phyloP scores from a whole-genome alignment of 2,329 filamentous ascomycete genomes.

The Rhytidhysteron rufulum region DNA sequence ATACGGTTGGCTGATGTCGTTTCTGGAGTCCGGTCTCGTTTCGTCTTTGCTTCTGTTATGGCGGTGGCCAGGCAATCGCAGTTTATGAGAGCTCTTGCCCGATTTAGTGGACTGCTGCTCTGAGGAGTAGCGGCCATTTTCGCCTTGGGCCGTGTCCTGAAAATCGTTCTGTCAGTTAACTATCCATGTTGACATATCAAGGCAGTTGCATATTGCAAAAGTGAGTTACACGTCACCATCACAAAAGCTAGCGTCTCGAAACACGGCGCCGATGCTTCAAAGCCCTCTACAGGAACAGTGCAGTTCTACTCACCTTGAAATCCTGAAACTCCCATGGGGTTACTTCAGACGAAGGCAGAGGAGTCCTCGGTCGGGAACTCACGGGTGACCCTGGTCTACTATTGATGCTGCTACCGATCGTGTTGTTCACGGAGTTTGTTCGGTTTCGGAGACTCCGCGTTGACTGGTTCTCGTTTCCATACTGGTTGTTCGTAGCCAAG shows the following conservation, averaged over 20 bases:
- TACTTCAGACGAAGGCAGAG: conserved; percentile 83
- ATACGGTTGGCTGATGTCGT: conserved; percentile 42
- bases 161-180: conserved; percentile 5
- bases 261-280: neutral
- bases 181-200: neutral
- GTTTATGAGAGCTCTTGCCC: conserved; percentile 56
- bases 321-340: conserved; percentile 98
- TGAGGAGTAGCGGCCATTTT: conserved; percentile 31
- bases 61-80: conserved; percentile 63
- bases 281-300: neutral
- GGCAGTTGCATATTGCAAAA: neutral
- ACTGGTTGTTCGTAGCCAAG: conserved; percentile 47
- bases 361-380: conserved; percentile 76
- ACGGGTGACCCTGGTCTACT: conserved; percentile 65
- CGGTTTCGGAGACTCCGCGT: conserved; percentile 68
- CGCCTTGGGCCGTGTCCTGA: conserved; percentile 25
- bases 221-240: too few species aligned
- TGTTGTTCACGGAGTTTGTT: conserved; percentile 76
- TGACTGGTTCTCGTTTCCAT: conserved; percentile 54
- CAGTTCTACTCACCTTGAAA: conserved; percentile 56
- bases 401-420: conserved; percentile 46
- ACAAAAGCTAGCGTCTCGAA: too few species aligned
- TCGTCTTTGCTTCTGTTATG: conserved; percentile 67
- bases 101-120: conserved; percentile 42
- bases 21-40: conserved; percentile 34